phyloP scores from a whole-genome alignment of 2,329 filamentous ascomycete genomes.

The Harringtonia lauricola region DNA sequence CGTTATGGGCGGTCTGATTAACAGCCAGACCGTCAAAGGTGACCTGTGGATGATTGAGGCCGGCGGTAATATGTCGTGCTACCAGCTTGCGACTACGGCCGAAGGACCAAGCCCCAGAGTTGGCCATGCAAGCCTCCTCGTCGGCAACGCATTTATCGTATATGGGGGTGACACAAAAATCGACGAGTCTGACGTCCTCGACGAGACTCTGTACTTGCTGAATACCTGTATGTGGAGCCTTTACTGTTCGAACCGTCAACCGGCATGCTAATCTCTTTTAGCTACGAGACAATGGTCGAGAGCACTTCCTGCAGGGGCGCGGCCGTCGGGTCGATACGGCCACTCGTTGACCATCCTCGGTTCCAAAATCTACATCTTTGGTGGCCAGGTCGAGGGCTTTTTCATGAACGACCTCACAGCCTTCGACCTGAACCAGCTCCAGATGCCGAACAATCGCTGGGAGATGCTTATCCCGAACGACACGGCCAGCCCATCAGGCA shows the following conservation, averaged over 20 bases:
- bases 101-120: conserved; percentile 93
- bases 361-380: conserved; percentile 95
- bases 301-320: conserved; percentile 74
- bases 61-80: conserved; percentile 77
- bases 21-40: conserved; percentile 89
- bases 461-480: conserved; percentile 79
- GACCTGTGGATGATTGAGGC: conserved; percentile 98
- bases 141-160: conserved; percentile 97
- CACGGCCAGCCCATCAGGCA: conserved; percentile 46
- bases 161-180: conserved; percentile 98
- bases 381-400: conserved; percentile 90
- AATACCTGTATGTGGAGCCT: conserved; percentile 69
- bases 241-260: not conserved
- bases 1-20: conserved; percentile 92
- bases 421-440: conserved; percentile 90
- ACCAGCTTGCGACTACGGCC: conserved; percentile 80
- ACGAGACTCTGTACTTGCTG: conserved; percentile 90
- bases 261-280: conserved; percentile 23
- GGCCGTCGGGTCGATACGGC: conserved; percentile 85
- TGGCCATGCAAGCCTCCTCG: conserved; percentile 83
- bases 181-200: conserved; percentile 79
- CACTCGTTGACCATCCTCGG: conserved; percentile 94
- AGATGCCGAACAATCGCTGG: conserved; percentile 86
- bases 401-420: conserved; percentile 97
- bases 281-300: conserved; percentile 97